Evolutionary conservation across 140 eudicot species (phyloP).

Genomic region (Senecio squalidus): DNA sequence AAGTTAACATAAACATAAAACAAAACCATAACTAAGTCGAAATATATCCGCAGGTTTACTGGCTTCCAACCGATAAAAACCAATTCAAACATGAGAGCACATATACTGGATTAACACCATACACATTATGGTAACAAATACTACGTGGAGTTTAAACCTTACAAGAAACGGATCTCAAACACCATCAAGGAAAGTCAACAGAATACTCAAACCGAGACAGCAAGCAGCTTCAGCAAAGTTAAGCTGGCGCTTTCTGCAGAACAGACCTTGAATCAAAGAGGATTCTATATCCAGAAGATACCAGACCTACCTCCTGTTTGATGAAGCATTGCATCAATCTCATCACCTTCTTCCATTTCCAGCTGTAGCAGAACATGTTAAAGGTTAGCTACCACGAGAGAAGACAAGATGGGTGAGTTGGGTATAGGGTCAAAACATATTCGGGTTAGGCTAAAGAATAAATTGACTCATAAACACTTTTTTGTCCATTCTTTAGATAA

Average conservation of each 20-base stretch:
- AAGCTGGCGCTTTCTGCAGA: slow-evolving; percentile 1
- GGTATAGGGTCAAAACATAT: background rate
- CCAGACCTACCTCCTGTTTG: slow-evolving; percentile 42
- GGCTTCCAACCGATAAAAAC: background rate
- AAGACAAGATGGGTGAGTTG: background rate
- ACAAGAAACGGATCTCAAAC: slow-evolving; percentile 11
- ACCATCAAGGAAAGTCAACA: slow-evolving; percentile 19
- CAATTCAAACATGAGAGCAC: slow-evolving; percentile 7
- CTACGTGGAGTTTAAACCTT: slow-evolving; percentile 1
- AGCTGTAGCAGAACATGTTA: slow-evolving; percentile 29
- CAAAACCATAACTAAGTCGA: background rate
- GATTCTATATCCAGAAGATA: slow-evolving; percentile 1
- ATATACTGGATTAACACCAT: slow-evolving; percentile 4
- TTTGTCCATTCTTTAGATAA: background rate
- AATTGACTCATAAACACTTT: background rate
- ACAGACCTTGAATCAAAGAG: background rate
- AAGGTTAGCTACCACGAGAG: background rate
- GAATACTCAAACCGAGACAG: slow-evolving; percentile 8
- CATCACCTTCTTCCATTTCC: slow-evolving; percentile 63
- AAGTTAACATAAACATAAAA: background rate
- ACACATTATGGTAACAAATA: slow-evolving; percentile 7
- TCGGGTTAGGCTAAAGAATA: no score
- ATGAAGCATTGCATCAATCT: slow-evolving; percentile 54
- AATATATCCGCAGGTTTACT: background rate
- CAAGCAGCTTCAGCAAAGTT: slow-evolving; percentile 8